Base-by-base conservation (phyloP, 2,329 filamentous ascomycete genomes). In the Botrytis tulipae region DNA sequence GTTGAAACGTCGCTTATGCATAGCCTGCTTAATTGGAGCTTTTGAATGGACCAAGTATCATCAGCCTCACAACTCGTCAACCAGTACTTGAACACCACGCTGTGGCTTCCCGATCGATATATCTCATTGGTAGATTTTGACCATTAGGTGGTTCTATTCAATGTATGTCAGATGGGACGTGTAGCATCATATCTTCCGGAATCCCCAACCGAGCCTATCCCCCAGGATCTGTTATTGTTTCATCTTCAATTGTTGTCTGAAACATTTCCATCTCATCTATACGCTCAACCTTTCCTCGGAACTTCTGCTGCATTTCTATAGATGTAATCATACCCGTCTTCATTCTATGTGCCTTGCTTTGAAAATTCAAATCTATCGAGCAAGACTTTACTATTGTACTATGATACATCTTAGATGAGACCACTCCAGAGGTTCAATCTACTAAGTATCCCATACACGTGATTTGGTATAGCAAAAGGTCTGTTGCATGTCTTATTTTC, bases 21-120 rank as follows among this genome's bases (percentile, higher is more conserved):
- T 68, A 37, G 65, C 65, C 65, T 54, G 54, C 35, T n/a, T 29
- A 54, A 68, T 54, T 54, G 46, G 46, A 29, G 9, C 65, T 54
- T 54, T 54, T 68, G 16, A 68, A 54, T 68, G 65, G 65, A 40
- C 65, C 65, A 68, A 54, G 65, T 68, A 68, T 68, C 65, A 54
- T 40, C 65, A 68, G 46, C 35, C 65, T 68, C 65, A 29, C 65
- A 54, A 10, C 8, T 40, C 35, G 18, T 29, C 65, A 12, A 42
- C 65, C 65, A 54, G 65, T 67, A n/a, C 65, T 67, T 54, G 25
- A 54, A 54, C 32, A 68, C 46, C 46, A 68, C 65, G 65, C 65
- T 68, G 65, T 68, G 65, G 65, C 46, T 68, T 54, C 46, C 65
- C 10, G 16, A n/a, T 68, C 65, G 4, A 29, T 40, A 14, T 14